These are phyloP conservation scores for Sugiyamaella floridensis DNA, from an alignment of 805 yeast species.

Conservation along the genomic window DNA sequence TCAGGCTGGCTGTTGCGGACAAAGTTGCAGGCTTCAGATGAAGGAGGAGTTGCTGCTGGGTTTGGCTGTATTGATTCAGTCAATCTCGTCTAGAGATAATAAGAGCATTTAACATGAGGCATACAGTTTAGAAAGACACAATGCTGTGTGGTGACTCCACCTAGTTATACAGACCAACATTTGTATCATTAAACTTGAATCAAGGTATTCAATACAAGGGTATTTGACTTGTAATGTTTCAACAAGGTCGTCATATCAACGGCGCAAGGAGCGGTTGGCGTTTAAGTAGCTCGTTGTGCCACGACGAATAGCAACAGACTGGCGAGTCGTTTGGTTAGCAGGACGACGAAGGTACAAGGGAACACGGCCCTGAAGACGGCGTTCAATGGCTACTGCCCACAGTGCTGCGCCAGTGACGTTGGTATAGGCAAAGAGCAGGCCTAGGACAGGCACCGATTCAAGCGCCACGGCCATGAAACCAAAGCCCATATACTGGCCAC, in stretches of 20 bases:
- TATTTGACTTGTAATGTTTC: no score
- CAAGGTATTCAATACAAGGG: no score
- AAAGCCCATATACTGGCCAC: constrained; percentile 30
- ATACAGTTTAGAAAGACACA: no score
- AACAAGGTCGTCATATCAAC: neutral
- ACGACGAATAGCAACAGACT: neutral
- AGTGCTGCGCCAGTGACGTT: constrained; percentile 34
- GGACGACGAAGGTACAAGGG: neutral
- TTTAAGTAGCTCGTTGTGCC: neutral
- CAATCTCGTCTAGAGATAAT: constrained; percentile 36
- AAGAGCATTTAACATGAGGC: no score
- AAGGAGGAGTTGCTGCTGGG: constrained; percentile 99
- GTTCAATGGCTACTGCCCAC: constrained; percentile 32
- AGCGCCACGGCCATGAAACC: constrained; percentile 32
- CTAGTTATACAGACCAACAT: no score
- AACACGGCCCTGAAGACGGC: constrained; percentile 1
- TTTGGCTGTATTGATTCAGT: constrained; percentile 93
- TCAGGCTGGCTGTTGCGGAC: constrained; percentile 87
- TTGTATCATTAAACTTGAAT: no score
- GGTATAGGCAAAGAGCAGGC: constrained; percentile 31
- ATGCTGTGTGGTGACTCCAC: no score
- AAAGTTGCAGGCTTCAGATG: constrained; percentile 79
- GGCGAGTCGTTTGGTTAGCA: neutral
- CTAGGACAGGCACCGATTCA: constrained; percentile 32
- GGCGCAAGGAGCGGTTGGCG: neutral